These are phyloP conservation scores for Prosopis cineraria DNA, from an alignment of 306 rosid genomes.

Conservation along the genomic window DNA sequence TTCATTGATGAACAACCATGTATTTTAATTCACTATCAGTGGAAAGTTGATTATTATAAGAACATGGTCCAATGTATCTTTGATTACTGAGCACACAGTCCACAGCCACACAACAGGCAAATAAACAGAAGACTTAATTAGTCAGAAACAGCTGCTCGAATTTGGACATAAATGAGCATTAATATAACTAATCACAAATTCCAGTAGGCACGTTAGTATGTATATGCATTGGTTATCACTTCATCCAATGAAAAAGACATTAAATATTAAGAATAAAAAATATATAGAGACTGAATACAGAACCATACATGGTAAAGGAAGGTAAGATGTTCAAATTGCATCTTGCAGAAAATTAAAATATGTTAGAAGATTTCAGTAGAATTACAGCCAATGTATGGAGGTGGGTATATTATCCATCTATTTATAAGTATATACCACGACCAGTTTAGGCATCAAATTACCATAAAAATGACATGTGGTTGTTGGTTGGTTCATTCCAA, in stretches of 20 bases:
- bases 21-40: constrained; percentile 29
- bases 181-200: constrained; percentile 13
- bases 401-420: constrained; percentile 12
- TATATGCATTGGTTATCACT: not conserved
- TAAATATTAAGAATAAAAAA: constrained; percentile 9
- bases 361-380: not conserved
- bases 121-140: not conserved
- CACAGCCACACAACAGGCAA: constrained; percentile 1
- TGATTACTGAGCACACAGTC: constrained; percentile 2
- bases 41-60: constrained; percentile 14
- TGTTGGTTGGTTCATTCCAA: not conserved
- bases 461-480: not conserved
- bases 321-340: constrained; percentile 1
- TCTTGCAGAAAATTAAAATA: not conserved
- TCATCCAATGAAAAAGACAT: not conserved
- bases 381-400: constrained; percentile 1
- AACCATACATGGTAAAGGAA: constrained; percentile 16
- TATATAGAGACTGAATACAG: constrained; percentile 8
- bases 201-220: not conserved
- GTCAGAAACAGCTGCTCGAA: constrained; percentile 1
- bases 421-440: constrained; percentile 13
- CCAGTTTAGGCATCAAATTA: not conserved
- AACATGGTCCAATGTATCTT: constrained; percentile 7
- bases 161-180: not conserved
- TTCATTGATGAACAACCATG: constrained; percentile 23